These are phyloP conservation scores for Vachellia collinsii DNA, from an alignment of 306 rosid genomes.

Conservation along the genomic window DNA sequence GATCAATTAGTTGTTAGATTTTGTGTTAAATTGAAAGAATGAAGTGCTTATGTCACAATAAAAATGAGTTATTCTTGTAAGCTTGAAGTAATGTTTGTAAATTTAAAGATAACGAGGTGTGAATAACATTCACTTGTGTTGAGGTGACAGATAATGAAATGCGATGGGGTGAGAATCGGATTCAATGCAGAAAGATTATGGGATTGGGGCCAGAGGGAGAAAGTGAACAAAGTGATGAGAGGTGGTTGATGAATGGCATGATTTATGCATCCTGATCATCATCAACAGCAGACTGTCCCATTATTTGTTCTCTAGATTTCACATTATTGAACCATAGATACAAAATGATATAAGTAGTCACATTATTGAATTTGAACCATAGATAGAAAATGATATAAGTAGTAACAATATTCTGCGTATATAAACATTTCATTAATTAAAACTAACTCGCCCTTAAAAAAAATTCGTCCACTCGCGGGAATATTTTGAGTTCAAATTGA, in stretches of 20 bases:
- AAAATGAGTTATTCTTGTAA: background rate
- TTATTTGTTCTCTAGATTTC: background rate
- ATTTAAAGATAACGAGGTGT: background rate
- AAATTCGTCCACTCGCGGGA: background rate
- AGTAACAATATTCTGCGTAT: background rate
- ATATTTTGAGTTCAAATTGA: no score
- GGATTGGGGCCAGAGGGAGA: background rate
- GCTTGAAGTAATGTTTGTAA: background rate
- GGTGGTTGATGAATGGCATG: background rate
- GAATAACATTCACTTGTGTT: background rate
- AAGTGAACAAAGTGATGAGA: background rate
- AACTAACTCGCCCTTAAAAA: no score
- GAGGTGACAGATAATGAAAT: background rate
- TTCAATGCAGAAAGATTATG: background rate
- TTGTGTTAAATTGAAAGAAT: background rate
- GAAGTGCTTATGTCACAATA: background rate
- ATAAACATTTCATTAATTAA: background rate
- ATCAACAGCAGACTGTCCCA: background rate
- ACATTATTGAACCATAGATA: background rate
- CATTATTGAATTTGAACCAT: background rate
- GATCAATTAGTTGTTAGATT: background rate
- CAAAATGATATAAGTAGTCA: background rate
- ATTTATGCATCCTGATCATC: background rate
- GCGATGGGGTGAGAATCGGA: background rate
- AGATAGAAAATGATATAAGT: background rate